Percentiles rank a stretch among this genome's conserved stretches.
phyloP scores from a whole-genome alignment of 305 asterid species.

The Striga hermonthica region DNA sequence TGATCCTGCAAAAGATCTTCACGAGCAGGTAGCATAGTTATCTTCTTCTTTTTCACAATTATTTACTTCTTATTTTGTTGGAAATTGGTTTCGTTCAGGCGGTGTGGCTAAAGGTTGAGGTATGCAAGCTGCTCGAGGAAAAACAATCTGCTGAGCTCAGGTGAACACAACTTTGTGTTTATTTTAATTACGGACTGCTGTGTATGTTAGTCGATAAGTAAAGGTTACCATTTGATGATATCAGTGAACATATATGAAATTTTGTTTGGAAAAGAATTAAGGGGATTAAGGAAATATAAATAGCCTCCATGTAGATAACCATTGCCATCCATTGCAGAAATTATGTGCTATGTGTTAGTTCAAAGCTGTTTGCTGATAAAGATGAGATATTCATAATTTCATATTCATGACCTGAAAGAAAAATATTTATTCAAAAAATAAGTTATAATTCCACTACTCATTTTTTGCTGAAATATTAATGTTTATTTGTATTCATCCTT shows the following conservation, averaged over 20 bases:
- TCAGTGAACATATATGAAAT: too few species aligned
- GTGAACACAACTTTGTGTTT: slow-evolving; percentile 35
- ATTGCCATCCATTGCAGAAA: too few species aligned
- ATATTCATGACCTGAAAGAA: too few species aligned
- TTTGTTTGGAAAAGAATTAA: too few species aligned
- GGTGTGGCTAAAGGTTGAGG: slow-evolving; percentile 85
- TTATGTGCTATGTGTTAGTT: too few species aligned
- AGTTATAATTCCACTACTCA: not conserved
- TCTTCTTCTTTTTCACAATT: not conserved
- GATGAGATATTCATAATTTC: too few species aligned
- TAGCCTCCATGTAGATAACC: too few species aligned
- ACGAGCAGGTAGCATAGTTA: slow-evolving; percentile 66
- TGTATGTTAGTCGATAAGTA: not conserved
- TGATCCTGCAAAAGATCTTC: slow-evolving; percentile 76
- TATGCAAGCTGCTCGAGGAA: slow-evolving; percentile 91
- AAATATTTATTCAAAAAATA: not conserved
- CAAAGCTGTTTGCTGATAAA: too few species aligned
- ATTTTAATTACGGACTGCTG: not conserved
- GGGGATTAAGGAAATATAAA: too few species aligned
- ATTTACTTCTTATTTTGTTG: slow-evolving; percentile 15
- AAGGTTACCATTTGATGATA: too few species aligned
- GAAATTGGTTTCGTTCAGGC: slow-evolving; percentile 48
- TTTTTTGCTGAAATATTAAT: slow-evolving; percentile 9
- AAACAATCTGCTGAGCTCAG: slow-evolving; percentile 92
- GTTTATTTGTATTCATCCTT: not conserved